These are phyloP conservation scores for Boletus pseudo-olivaceus DNA, from an alignment of 768 basidiomycete genomes.

Conservation along the genomic window DNA sequence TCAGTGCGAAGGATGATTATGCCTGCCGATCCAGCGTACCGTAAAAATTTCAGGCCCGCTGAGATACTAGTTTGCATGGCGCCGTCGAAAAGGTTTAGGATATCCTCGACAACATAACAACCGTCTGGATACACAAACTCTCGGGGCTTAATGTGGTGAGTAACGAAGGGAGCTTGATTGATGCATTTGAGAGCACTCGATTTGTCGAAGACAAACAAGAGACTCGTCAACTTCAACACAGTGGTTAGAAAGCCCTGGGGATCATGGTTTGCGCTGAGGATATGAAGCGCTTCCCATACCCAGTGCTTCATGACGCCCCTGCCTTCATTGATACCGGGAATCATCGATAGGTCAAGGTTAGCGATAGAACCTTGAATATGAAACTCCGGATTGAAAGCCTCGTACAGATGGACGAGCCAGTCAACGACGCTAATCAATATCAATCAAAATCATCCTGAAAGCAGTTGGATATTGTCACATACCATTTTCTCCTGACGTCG, in stretches of 20 bases:
- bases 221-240: constrained; percentile 34
- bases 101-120: constrained; percentile 33
- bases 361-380: constrained; percentile 43
- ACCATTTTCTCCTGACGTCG: constrained; percentile 3
- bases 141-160: background rate
- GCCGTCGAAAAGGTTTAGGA: constrained; percentile 28
- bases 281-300: constrained; percentile 41
- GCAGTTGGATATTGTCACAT: background rate
- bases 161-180: constrained; percentile 28
- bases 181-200: constrained; percentile 34
- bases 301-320: constrained; percentile 41
- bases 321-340: constrained; percentile 39
- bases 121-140: constrained; percentile 12
- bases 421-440: constrained; percentile 8
- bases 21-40: constrained; percentile 29
- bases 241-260: constrained; percentile 36
- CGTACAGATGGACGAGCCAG: constrained; percentile 47
- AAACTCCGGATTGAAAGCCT: constrained; percentile 46
- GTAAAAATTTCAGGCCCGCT: constrained; percentile 37
- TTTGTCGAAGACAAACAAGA: constrained; percentile 39
- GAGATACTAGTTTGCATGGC: constrained; percentile 20
- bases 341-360: constrained; percentile 30
- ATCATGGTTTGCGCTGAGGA: constrained; percentile 17
- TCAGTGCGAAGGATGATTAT: background rate
- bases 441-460: background rate